Base-by-base conservation (phyloP, 2,329 filamentous ascomycete species). In the Eurotiales sp. region DNA sequence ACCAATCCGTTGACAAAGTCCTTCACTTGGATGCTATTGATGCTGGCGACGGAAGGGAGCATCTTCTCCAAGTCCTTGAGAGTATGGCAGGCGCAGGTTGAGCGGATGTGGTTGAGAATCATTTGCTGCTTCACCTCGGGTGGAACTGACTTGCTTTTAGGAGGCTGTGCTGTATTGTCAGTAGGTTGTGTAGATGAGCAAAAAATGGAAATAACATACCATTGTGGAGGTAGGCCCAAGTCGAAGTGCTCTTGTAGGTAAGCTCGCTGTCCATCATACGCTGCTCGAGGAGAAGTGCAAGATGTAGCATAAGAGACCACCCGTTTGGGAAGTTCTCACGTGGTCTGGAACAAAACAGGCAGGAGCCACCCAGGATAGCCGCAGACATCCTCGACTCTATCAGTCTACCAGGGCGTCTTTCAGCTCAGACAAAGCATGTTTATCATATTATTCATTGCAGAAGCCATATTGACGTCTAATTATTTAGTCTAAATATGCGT, bases 51-150 rank as follows among this genome's bases (percentile, higher is more conserved):
- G 1, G 76, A 71, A 2, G 82, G 82, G 22, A 87, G 71, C 7
- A 71, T 71, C 65, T 86, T 86, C 65, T 87, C 84, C 8, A 87
- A 77, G 53, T 87, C 84, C 62, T 85, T 86, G 67, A 87, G 73
- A 47, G 77, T 83, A 67, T 85, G 82, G 15, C 82, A 83, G 32
- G 78, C 79, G 52, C 79, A 74, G 3, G 81, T 80, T 53, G 76
- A 74, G 60, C 79, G 80, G 55, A 87, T 77, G 72, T 82, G 82
- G 14, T 75, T 67, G 54, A 84, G 71, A 55, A 85, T 81, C 32
- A 78, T 73, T 23, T 74, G 70, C 58, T 81, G 75, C 65, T 85
- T 86, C 34, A 77, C 77, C 11, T 75, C 72, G 52, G 82, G 80
- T 54, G 81, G 75, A 43, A 78, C 72, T 25, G 72, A 72, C 27